phyloP scores from a whole-genome alignment of 108 stramenopile species.

The Discostella pseudostelligera region DNA sequence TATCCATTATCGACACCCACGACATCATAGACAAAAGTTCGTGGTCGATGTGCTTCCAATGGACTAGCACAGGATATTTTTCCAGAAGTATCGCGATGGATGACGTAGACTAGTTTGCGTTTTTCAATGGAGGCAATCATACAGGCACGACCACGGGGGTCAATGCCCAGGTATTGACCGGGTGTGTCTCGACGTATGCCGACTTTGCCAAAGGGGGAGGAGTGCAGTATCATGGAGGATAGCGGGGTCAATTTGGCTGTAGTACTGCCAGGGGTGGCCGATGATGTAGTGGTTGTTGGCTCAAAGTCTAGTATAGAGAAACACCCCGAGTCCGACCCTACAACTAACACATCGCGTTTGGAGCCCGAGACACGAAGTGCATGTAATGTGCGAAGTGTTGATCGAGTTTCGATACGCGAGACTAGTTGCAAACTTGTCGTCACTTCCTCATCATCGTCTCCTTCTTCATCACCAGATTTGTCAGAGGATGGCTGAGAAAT shows the following conservation, averaged over 20 bases:
- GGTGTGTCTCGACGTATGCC: slow-evolving; percentile 94
- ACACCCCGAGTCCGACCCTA: slow-evolving; percentile 89
- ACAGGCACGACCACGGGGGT: slow-evolving; percentile 92
- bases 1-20: slow-evolving; percentile 96
- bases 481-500: slow-evolving; percentile 1
- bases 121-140: slow-evolving; percentile 92
- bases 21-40: slow-evolving; percentile 79
- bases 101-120: slow-evolving; percentile 95
- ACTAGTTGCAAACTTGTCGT: slow-evolving; percentile 59
- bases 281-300: no score
- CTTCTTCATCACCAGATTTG: slow-evolving; percentile 32
- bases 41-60: slow-evolving; percentile 92
- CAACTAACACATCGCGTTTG: slow-evolving; percentile 87
- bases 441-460: slow-evolving; percentile 47
- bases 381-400: slow-evolving; percentile 66
- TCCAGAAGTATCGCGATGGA: slow-evolving; percentile 81
- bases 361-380: slow-evolving; percentile 81
- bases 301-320: slow-evolving; percentile 84
- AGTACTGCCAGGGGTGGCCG: background rate
- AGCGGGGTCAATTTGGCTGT: background rate
- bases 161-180: slow-evolving; percentile 94
- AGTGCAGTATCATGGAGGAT: slow-evolving; percentile 12
- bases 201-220: slow-evolving; percentile 52
- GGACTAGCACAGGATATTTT: slow-evolving; percentile 90
- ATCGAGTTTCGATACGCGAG: slow-evolving; percentile 70